Conservation (phyloP, 257 asterid species). For the Agastache rugosa region DNA sequence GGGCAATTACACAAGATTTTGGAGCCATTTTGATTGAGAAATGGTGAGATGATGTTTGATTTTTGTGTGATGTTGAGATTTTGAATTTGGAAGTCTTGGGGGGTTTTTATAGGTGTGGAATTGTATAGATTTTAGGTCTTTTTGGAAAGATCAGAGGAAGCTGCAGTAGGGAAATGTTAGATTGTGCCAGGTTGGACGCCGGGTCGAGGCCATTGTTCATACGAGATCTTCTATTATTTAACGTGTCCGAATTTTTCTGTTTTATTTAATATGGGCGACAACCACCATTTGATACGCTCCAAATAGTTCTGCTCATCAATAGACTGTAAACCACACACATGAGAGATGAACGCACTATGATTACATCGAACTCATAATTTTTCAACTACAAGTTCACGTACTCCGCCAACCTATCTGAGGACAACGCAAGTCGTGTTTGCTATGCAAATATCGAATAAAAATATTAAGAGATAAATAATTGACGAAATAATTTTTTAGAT, state of each 20-base stretch:
- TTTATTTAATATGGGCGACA: no score
- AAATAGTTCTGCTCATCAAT: no score
- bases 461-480: no score
- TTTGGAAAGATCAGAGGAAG: not conserved
- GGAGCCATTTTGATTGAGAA: conserved; percentile 4
- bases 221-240: not conserved
- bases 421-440: no score
- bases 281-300: no score
- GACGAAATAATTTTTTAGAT: no score
- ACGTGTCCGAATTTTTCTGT: not conserved
- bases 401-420: no score
- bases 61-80: not conserved
- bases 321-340: no score
- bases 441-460: no score
- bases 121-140: not conserved
- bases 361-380: no score
- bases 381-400: no score
- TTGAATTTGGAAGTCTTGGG: not conserved
- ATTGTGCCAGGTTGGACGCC: not conserved
- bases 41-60: not conserved
- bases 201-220: not conserved
- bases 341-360: no score
- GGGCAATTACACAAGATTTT: not conserved
- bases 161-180: not conserved
- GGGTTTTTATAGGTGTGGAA: conserved; percentile 27